A percentile compares a stretch with the other conserved stretches of the same genome.
Evolutionary conservation across 2,329 filamentous ascomycete species (phyloP).

Genomic region (Fusarium sp.): DNA sequence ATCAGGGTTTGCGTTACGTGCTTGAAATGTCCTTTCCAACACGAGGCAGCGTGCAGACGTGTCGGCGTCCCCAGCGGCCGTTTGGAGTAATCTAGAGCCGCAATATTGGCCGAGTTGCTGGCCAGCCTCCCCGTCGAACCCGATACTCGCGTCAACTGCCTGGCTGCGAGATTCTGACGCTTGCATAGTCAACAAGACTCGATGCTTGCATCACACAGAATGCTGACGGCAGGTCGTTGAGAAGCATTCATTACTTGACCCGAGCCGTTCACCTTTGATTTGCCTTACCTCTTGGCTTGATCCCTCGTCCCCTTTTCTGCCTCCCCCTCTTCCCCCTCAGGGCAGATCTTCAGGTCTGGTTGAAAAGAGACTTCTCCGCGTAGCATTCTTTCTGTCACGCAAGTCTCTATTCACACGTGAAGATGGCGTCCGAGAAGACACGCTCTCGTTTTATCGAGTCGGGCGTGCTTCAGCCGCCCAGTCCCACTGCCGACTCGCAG

Average conservation of each 20-base stretch:
- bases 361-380: slow-evolving; percentile 6
- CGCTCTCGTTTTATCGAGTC: slow-evolving; percentile 44
- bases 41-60: slow-evolving; percentile 2
- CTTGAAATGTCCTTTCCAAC: slow-evolving; percentile 17
- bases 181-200: slow-evolving; percentile 15
- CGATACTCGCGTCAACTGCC: background rate
- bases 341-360: slow-evolving; percentile 24
- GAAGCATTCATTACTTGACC: slow-evolving; percentile 40
- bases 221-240: slow-evolving; percentile 19
- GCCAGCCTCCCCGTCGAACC: background rate
- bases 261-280: slow-evolving; percentile 17
- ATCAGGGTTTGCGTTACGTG: slow-evolving; percentile 28
- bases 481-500: slow-evolving; percentile 35
- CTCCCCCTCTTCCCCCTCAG: slow-evolving; percentile 5
- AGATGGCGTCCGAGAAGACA: slow-evolving; percentile 40
- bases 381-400: background rate
- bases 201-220: slow-evolving; percentile 2
- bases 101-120: slow-evolving; percentile 7
- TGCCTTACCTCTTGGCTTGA: slow-evolving; percentile 7
- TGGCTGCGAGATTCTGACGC: slow-evolving; percentile 8
- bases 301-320: slow-evolving; percentile 24
- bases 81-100: slow-evolving; percentile 8
- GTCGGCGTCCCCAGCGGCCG: background rate
- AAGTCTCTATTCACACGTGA: slow-evolving; percentile 1
- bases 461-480: slow-evolving; percentile 33